Evolutionary conservation across 192 early-diverging fungal species (phyloP).

Genomic region (Spizellomyces sp.): DNA sequence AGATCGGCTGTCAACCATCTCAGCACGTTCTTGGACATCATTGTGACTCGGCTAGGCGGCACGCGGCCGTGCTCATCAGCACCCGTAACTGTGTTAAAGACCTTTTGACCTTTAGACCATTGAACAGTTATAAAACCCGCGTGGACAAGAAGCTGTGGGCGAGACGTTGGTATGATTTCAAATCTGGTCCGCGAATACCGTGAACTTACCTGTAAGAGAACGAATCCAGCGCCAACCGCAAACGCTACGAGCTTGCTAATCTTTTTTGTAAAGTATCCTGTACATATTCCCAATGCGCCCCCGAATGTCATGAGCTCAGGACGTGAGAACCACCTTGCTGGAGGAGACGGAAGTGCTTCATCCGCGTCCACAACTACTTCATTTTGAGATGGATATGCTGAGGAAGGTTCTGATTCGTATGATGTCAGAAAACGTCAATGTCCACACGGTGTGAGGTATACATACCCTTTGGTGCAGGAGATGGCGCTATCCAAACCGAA

Average conservation of each 20-base stretch:
- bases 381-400: too few species aligned
- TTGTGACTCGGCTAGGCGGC: background rate
- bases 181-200: background rate
- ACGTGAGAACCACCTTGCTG: slow-evolving; percentile 10
- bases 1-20: slow-evolving; percentile 28
- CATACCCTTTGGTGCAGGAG: too few species aligned
- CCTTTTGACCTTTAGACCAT: slow-evolving; percentile 9
- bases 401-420: too few species aligned
- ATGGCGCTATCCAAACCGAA: too few species aligned
- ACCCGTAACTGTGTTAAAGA: slow-evolving; percentile 7
- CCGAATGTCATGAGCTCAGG: slow-evolving; percentile 26
- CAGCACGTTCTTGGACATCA: background rate
- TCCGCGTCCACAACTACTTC: background rate
- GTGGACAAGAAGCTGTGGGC: slow-evolving; percentile 7
- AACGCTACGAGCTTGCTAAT: slow-evolving; percentile 31
- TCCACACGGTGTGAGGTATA: too few species aligned
- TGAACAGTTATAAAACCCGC: slow-evolving; percentile 19
- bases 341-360: slow-evolving; percentile 12
- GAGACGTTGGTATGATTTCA: background rate
- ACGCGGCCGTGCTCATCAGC: slow-evolving; percentile 15
- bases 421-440: too few species aligned
- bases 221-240: slow-evolving; percentile 21
- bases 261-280: slow-evolving; percentile 27
- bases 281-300: slow-evolving; percentile 19
- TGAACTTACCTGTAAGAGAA: slow-evolving; percentile 25